These are phyloP conservation scores for Botrytis galanthina DNA, from an alignment of 2,329 filamentous ascomycete genomes.

Conservation along the genomic window DNA sequence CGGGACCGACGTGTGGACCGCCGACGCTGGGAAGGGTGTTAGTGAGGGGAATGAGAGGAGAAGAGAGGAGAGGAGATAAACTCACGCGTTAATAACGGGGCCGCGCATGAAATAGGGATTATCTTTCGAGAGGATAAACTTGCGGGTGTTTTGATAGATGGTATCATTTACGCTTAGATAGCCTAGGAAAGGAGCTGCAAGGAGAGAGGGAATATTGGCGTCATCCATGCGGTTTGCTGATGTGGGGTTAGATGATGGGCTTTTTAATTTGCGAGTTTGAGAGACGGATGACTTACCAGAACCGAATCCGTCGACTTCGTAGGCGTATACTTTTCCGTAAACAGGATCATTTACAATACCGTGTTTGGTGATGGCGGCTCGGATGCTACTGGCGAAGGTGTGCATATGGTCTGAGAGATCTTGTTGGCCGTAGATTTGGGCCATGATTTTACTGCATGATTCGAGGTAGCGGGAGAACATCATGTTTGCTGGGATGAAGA, in stretches of 20 bases:
- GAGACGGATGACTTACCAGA: conserved; percentile 39
- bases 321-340: conserved; percentile 70
- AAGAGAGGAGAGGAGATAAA: conserved; percentile 55
- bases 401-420: conserved; percentile 57
- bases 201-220: conserved; percentile 66
- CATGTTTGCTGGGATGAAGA: conserved; percentile 88
- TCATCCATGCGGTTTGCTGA: conserved; percentile 64
- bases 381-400: conserved; percentile 60
- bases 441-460: conserved; percentile 52
- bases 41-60: conserved; percentile 39
- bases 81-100: conserved; percentile 55
- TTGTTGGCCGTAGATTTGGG: conserved; percentile 46
- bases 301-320: conserved; percentile 74
- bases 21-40: conserved; percentile 55
- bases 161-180: conserved; percentile 57
- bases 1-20: conserved; percentile 62
- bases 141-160: conserved; percentile 75
- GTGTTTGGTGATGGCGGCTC: conserved; percentile 65
- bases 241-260: conserved; percentile 22
- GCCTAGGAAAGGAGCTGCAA: conserved; percentile 63
- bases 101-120: conserved; percentile 73
- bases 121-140: conserved; percentile 69
- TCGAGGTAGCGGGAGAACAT: conserved; percentile 68
- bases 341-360: conserved; percentile 64
- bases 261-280: no score